Evolutionary conservation across 306 rosid genomes (phyloP), one percentile per base, ranked within the genome.

Genomic region (Sophora flavescens): DNA sequence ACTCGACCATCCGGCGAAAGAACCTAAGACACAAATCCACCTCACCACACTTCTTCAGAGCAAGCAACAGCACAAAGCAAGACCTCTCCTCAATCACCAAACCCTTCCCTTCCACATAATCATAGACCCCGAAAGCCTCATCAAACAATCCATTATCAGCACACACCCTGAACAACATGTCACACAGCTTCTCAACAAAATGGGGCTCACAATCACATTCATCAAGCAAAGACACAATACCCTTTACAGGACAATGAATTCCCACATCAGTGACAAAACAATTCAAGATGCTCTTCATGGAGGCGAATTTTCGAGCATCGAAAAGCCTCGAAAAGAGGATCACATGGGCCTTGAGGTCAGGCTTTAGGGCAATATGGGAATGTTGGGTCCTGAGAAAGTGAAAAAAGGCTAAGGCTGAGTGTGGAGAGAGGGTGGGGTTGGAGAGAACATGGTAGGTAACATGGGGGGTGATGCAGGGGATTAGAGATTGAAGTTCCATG

Each of bases 111-210:
- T 76, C 76, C 13, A 42, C 70, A 76, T 87, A 88, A 52, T 91
- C 88, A 77, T 82, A 94, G 70, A 91, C 87, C 52, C 35, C 32
- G 11, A 87, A 45, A 6, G 97, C 96, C 57, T 84, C 89, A n/a
- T 79, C 70, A 48, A 90, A 86, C 96, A 90, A 77, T 44, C 74
- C 59, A 47, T 81, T 84, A 63, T 87, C 91, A 14, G 79, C 74
- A 69, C 88, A 90, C 32, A 89, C 91, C 82, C 94, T 84, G n/a
- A 94, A 79, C 17, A 91, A 38, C 96, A 94, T 90, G 70, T 94
- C 97, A 68, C 87, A 90, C 6, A 94, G 68, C 63, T 70, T 89
- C 79, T 44, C 81, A 39, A 85, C 72, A 71, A 90, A 87, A 8
- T 30, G 28, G 2, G 84, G 52, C 5, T 78, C 82, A 22, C 61